Evolutionary conservation across 2,329 filamentous ascomycete genomes (phyloP), one percentile per base, ranked within the genome.

Genomic region (Pseudopithomyces chartarum): DNA sequence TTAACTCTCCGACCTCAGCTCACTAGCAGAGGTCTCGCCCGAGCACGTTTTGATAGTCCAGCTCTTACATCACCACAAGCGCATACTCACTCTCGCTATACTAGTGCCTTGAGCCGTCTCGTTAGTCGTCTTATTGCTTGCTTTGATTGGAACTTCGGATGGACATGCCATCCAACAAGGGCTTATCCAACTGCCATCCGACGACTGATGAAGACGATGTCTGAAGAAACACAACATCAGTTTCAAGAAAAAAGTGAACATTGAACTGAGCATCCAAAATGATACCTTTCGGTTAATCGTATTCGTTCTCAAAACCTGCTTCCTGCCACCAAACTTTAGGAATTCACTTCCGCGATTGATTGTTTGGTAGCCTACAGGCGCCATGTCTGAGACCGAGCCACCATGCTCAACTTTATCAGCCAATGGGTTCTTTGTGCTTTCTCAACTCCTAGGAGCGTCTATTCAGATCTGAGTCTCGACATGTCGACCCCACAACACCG

Each of bases 401-500:
- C 8, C 15, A 13, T 38, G 40, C 22, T 17, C 40, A 43, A n/a
- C 20, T 47, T 7, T 42, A 34, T 17, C 17, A 33, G 23, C 13
- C 29, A 34, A 2, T 32, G 11, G 13, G 40, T 45, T 32, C n/a
- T 15, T 17, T 50, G 34, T 29, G 26, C 17, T 4, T 4, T 20
- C 50, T 6, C 29, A 26, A 17, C 8, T 32, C 12, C 36, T 33
- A 6, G 15, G 15, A 47, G 42, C 26, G 23, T 5, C 3, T 38
- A 26, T 26, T 48, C 43, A 45, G 11, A 39, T 32, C 36, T 34
- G 13, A 32, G 10, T 36, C 33, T 34, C 33, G 13, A 42, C 17
- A 54, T 54, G 42, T 17, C 15, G 43, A 17, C 52, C 47, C 43
- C 40, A 48, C 52, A 32, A n/a, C 36, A 32, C 43, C 52, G 33